Base-by-base conservation (phyloP, 2,329 filamentous ascomycete species). In the Ascochyta rabiei region DNA sequence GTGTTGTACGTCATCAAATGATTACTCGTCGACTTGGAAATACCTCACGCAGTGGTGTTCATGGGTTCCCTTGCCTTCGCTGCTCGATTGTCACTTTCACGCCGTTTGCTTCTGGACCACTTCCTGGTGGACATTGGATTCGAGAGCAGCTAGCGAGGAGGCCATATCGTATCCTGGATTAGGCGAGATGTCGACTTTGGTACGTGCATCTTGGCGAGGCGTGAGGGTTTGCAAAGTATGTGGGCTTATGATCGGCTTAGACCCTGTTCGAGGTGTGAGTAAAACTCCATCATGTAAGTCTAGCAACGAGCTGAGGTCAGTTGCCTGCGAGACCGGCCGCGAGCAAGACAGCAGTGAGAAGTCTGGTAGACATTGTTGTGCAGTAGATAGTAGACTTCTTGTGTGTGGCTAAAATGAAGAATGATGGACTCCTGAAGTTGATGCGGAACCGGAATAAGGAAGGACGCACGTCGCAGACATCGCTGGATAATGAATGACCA, bases 261-360 rank as follows among this genome's bases (percentile, higher is more conserved):
- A 35, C 35, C 30, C 52, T 55, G n/a, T 45, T 13, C 12, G 28
- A 30, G 5, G 15, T 2, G 24, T 3, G 1, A 35, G 19, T 54
- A 9, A 46, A 34, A 3, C 3, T 10, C 8, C 4, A 3, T 43
- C 8, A 16, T 28, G 15, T 26, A 5, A 6, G 18, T 6, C 26
- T n/a, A n/a, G 5, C 3, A 2, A 31, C 34, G 21, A 10, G 38
- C 21, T 28, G 30, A 12, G 3, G 10, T 6, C 0, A 46, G 28
- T 13, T 46, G 42, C 52, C 46, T 40, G 52, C 46, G 30, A 55
- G 46, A 35, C 52, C 35, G 19, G 52, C 52, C 49, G 46, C 40
- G 35, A 55, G 52, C 52, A 55, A 31, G n/a, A 49, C 7, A 8
- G 31, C 21, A 13, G 52, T 34, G 8, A 55, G 12, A 15, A 49